Evolutionary conservation across 345 rosid species (phyloP), one percentile per base, ranked within the genome.

Genomic region (Citrus inodora): DNA sequence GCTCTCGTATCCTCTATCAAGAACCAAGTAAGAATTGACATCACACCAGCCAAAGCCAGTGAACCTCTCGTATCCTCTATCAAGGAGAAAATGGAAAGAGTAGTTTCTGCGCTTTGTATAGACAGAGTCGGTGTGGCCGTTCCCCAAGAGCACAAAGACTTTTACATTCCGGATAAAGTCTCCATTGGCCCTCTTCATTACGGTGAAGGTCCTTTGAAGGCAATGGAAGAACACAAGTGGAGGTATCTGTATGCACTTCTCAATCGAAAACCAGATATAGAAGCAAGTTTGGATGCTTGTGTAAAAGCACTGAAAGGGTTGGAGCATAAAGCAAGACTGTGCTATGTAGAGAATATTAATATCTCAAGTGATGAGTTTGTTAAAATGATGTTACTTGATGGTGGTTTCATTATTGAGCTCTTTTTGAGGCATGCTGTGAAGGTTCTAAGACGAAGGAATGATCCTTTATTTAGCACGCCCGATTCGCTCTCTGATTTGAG

Each of bases 151-250:
- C 38, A 82, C 24, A 9, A 10, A 14, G 28, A 37, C 37, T 14
- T 73, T 5, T 84, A 80, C 63, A 28, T n/a, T 46, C 92, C 92
- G 2, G 67, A 70, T 6, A 83, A 55, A 42, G 68, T 90, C 8
- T 86, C 90, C 25, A 80, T 90, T 4, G 94, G 94, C 17, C 89
- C 89, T 69, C 82, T 83, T 67, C 87, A 86, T 78, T 87, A 67
- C 0, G 51, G 28, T 0, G 16, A 17, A 4, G 1, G 1, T 22
- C 22, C 0, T 27, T 10, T 70, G 2, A 5, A 0, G n/a, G 1
- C 65, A 28, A 81, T 78, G 83, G 87, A 88, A 74, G 76, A 77
- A 2, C 87, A 85, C 10, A 90, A 90, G 53, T 86, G 86, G 92
- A 85, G 87, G 19, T 88, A 90, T 66, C 10, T 84, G 8, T 65